These are phyloP conservation scores for Myrica gale DNA, from an alignment of 306 rosid genomes.

Conservation along the genomic window DNA sequence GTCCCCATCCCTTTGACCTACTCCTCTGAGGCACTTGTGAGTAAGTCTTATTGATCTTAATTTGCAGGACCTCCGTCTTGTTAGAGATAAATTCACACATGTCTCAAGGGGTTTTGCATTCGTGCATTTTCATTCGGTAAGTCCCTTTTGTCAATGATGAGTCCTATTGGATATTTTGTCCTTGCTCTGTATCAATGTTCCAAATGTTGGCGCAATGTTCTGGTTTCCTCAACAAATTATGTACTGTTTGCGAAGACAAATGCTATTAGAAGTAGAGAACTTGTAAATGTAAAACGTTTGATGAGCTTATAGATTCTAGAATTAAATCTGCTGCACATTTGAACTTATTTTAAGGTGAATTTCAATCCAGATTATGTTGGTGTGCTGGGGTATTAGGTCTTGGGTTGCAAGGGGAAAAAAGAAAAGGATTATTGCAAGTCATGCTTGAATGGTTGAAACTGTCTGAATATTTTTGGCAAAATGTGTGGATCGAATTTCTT, in stretches of 20 bases:
- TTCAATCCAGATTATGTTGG: neutral
- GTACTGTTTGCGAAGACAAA: neutral
- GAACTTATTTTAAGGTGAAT: neutral
- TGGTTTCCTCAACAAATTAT: neutral
- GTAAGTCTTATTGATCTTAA: slow-evolving; percentile 23
- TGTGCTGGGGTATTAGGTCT: neutral
- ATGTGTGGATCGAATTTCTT: neutral
- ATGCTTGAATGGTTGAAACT: neutral
- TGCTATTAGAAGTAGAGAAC: neutral
- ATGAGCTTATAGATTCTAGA: neutral
- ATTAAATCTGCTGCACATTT: neutral
- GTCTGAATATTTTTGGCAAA: neutral
- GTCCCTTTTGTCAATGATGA: slow-evolving; percentile 26
- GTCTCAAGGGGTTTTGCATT: slow-evolving; percentile 98
- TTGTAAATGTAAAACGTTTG: no score
- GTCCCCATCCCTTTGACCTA: neutral
- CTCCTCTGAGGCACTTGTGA: slow-evolving; percentile 6
- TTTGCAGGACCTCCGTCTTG: slow-evolving; percentile 94
- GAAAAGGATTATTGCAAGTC: neutral
- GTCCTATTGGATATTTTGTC: slow-evolving; percentile 11
- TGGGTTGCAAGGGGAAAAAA: neutral
- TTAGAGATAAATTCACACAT: slow-evolving; percentile 95
- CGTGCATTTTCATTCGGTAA: slow-evolving; percentile 93
- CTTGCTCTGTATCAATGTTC: slow-evolving; percentile 4
- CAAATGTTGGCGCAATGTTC: neutral